Base-by-base conservation (phyloP, 352 stramenopile species). In the Phytophthora colocasiae region DNA sequence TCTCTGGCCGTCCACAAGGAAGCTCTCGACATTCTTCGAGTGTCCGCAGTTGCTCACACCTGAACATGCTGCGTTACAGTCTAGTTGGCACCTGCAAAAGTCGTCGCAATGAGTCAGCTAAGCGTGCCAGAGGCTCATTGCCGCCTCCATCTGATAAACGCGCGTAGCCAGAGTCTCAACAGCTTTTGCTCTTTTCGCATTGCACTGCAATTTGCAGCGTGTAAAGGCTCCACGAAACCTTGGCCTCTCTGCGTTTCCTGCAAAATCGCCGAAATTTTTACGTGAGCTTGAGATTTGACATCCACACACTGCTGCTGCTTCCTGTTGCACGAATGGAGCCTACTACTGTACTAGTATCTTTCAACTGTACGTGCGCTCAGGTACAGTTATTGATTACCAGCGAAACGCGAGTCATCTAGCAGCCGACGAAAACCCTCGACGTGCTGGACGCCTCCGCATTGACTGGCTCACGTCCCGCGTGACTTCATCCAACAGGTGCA, bases 151-250 rank as follows among this genome's bases (percentile, higher is more conserved):
- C 41, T 62, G 43, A 34, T 34, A n/a, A 10, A 45, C 26, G 40
- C 31, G 3, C 45, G 34, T 11, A 24, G 9, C 49, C 24, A 19
- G 10, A 4, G 22, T 39, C n/a, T 50, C 27, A 50, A 49, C 27
- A 7, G 27, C 27, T 50, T 9, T 17, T 6, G 19, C 22, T 3
- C 7, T 32, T 10, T 36, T 36, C 14, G 22, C 22, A 54, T 47
- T 52, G 19, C 19, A 22, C 19, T 22, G 19, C 19, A 22, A 22
- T 22, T 22, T 22, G 59, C 24, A 60, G 29, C 2, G 15, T 26
- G 59, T 67, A 67, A 67, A 67, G 59, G 59, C 59, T 54, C 43
- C 40, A 17, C 41, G 36, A 43, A 50, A 46, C 36, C 34, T 59
- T 27, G 49, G 17, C 41, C 58, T 22, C 58, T 66, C 56, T 64